phyloP scores from a whole-genome alignment of 2,329 filamentous ascomycete species.

The Ceratocystis albifundus region DNA sequence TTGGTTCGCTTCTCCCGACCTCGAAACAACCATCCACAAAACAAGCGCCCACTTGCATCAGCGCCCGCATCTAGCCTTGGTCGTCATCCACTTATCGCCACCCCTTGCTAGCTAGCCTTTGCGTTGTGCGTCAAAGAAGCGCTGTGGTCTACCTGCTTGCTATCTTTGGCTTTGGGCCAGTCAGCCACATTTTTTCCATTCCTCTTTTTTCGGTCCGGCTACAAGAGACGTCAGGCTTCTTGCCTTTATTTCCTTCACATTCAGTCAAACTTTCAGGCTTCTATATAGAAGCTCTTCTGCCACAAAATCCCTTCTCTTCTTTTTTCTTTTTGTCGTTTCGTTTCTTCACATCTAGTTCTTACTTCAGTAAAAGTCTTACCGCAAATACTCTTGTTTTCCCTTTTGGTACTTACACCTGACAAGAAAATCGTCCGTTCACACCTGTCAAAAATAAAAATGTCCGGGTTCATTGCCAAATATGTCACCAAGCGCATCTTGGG shows the following conservation, averaged over 20 bases:
- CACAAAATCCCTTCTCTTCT: not conserved
- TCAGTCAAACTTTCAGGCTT: not conserved
- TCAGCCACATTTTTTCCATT: no score
- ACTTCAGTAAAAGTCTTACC: not conserved
- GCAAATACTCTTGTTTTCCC: not conserved
- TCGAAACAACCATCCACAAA: not conserved
- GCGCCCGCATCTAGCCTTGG: not conserved
- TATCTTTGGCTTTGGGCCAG: no score
- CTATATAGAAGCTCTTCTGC: not conserved
- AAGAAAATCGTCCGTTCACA: not conserved
- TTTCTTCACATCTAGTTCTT: slow-evolving; percentile 1
- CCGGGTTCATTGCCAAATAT: slow-evolving; percentile 42
- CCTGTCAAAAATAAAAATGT: slow-evolving; percentile 39
- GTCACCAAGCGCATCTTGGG: slow-evolving; percentile 47
- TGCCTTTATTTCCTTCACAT: no score
- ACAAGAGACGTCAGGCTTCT: no score
- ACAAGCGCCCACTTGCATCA: not conserved
- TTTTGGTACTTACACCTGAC: not conserved
- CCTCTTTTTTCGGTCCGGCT: no score
- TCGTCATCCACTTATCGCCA: not conserved
- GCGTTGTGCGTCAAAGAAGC: slow-evolving; percentile 1
- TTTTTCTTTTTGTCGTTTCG: not conserved
- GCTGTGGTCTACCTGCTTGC: not conserved
- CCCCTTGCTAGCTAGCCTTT: not conserved
- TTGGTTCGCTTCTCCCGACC: not conserved